Conservation (phyloP, 139 green algal species). For the Tetradesmus obliquus region DNA sequence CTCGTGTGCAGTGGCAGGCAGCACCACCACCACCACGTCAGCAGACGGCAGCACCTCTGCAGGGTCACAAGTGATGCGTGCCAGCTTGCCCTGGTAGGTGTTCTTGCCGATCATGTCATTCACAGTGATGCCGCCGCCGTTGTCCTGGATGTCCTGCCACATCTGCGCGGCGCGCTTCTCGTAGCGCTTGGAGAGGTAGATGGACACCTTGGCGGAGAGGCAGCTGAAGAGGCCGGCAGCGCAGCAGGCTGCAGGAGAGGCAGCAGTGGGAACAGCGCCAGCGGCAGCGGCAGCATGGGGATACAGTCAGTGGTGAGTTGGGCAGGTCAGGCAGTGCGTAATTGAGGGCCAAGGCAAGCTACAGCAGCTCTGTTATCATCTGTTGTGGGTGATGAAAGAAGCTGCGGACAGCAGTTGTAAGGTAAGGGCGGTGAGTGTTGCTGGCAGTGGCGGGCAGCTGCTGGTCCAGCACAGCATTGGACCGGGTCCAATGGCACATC, state of each 20-base stretch:
- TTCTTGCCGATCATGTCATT: not conserved
- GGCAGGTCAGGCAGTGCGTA: not conserved
- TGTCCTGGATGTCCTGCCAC: not conserved
- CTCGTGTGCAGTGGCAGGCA: slow-evolving; percentile 10
- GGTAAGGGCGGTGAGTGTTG: no score
- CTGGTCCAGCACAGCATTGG: no score
- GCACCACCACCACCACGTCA: slow-evolving; percentile 12
- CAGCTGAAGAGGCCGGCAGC: slow-evolving; percentile 12
- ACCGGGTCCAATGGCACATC: no score
- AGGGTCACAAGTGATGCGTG: not conserved
- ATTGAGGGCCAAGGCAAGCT: no score
- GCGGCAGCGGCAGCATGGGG: not conserved
- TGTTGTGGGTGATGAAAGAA: not conserved
- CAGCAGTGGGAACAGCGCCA: not conserved
- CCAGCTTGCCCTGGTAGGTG: not conserved
- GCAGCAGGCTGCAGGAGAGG: not conserved
- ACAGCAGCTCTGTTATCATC: no score
- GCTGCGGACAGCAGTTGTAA: no score
- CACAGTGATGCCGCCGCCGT: not conserved
- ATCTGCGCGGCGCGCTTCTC: not conserved
- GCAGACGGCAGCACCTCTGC: not conserved
- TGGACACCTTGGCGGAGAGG: not conserved
- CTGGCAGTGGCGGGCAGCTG: no score
- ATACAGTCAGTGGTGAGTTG: not conserved
- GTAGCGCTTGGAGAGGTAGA: slow-evolving; percentile 1